Conservation (phyloP, 2,329 filamentous ascomycete species). For the Stagonosporopsis vannaccii region DNA sequence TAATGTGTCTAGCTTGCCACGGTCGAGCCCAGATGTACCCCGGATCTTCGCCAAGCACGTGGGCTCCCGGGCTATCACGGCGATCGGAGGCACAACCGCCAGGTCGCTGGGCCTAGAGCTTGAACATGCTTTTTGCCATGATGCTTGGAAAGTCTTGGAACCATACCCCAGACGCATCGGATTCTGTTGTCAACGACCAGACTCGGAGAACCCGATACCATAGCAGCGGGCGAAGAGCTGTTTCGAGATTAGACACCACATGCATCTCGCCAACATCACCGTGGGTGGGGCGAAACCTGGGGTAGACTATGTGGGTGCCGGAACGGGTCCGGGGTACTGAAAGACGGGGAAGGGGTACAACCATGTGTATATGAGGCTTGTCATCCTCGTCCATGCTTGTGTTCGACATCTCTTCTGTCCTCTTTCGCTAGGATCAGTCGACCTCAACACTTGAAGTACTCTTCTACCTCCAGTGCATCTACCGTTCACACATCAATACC, state of each 20-base stretch:
- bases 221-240: conserved; percentile 12
- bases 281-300: conserved; percentile 11
- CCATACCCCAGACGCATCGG: conserved; percentile 6
- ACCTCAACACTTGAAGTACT: conserved; percentile 1
- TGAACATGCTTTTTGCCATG: conserved; percentile 8
- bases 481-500: background rate
- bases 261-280: conserved; percentile 1
- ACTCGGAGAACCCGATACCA: conserved; percentile 11
- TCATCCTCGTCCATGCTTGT: conserved; percentile 11
- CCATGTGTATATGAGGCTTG: conserved; percentile 19
- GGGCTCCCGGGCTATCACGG: conserved; percentile 7
- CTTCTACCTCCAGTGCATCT: background rate
- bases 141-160: conserved; percentile 8
- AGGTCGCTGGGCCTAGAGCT: conserved; percentile 14
- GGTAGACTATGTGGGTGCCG: conserved; percentile 15
- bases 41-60: conserved; percentile 19
- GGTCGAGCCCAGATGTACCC: conserved; percentile 7
- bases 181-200: conserved; percentile 8
- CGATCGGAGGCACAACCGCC: conserved; percentile 13
- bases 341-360: background rate
- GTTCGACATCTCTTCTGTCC: conserved; percentile 20
- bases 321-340: conserved; percentile 16
- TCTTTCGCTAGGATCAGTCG: conserved; percentile 13
- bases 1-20: background rate
- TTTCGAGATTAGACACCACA: conserved; percentile 6